phyloP scores from a whole-genome alignment of 345 rosid species.

The Eucalyptus erythrocorys region DNA sequence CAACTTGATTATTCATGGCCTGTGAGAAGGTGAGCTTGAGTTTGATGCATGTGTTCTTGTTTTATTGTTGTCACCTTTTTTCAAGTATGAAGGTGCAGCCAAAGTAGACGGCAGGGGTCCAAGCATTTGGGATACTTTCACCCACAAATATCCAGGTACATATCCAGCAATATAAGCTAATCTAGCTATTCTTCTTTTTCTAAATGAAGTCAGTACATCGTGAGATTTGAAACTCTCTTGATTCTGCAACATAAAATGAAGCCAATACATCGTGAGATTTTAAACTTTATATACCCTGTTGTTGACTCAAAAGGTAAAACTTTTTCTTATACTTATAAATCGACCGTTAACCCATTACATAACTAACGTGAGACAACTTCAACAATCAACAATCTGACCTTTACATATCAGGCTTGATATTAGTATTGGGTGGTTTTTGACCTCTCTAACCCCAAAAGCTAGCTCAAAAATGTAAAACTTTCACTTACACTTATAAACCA shows the following conservation, averaged over 20 bases:
- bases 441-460: too few species aligned
- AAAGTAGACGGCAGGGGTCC: slow-evolving; percentile 3
- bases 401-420: too few species aligned
- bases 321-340: too few species aligned
- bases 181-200: background rate
- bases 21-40: background rate
- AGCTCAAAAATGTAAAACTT: too few species aligned
- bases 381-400: too few species aligned
- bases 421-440: too few species aligned
- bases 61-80: background rate
- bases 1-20: background rate
- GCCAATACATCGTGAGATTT: background rate
- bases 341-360: too few species aligned
- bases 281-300: background rate
- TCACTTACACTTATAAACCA: too few species aligned
- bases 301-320: too few species aligned
- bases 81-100: slow-evolving; percentile 16
- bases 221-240: background rate
- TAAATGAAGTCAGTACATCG: background rate
- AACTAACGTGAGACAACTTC: too few species aligned
- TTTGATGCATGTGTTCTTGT: background rate
- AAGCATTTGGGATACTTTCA: slow-evolving; percentile 14
- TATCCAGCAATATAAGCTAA: background rate
- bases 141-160: background rate
- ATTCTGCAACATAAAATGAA: background rate